Evolutionary conservation across 2,329 filamentous ascomycete species (phyloP).

Genomic region (Fusarium pseudoanthophilum): DNA sequence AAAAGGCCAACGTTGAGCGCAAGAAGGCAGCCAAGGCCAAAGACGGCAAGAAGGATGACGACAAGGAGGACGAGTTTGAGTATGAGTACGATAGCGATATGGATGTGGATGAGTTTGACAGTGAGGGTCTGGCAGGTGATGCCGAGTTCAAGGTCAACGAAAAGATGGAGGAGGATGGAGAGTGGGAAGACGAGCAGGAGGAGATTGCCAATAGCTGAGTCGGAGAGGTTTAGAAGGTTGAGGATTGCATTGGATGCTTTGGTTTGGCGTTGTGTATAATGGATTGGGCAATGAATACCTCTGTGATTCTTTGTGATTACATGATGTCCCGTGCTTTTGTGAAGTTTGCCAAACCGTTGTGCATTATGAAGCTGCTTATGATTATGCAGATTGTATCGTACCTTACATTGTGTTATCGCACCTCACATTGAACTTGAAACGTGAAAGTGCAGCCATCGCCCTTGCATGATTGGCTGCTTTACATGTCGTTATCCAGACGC

Average conservation of each 20-base stretch:
- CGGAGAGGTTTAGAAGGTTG: constrained; percentile 6
- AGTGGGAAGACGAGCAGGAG: constrained; percentile 64
- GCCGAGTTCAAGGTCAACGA: constrained; percentile 62
- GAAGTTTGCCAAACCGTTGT: background rate
- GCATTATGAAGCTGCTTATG: background rate
- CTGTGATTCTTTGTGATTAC: constrained; percentile 26
- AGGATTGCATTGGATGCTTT: constrained; percentile 34
- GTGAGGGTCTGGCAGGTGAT: constrained; percentile 61
- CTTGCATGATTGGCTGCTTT: background rate
- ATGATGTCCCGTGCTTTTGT: too few relatives aligned
- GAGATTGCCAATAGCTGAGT: constrained; percentile 50
- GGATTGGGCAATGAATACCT: constrained; percentile 41
- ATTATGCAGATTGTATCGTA: background rate
- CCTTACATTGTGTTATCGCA: background rate
- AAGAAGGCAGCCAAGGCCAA: constrained; percentile 69
- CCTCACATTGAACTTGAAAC: background rate
- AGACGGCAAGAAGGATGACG: constrained; percentile 51
- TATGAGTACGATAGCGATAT: constrained; percentile 58
- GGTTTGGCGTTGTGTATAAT: constrained; percentile 42
- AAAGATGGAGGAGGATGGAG: constrained; percentile 60
- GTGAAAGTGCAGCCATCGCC: background rate
- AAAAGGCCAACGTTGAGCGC: constrained; percentile 89
- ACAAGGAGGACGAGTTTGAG: constrained; percentile 56
- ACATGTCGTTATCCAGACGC: too few relatives aligned
- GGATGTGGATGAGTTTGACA: constrained; percentile 63